A percentile compares a stretch with the other conserved stretches of the same genome.
These are phyloP conservation scores for Clonostachys rosea DNA, from an alignment of 2,329 filamentous ascomycete species.

Conservation along the genomic window DNA sequence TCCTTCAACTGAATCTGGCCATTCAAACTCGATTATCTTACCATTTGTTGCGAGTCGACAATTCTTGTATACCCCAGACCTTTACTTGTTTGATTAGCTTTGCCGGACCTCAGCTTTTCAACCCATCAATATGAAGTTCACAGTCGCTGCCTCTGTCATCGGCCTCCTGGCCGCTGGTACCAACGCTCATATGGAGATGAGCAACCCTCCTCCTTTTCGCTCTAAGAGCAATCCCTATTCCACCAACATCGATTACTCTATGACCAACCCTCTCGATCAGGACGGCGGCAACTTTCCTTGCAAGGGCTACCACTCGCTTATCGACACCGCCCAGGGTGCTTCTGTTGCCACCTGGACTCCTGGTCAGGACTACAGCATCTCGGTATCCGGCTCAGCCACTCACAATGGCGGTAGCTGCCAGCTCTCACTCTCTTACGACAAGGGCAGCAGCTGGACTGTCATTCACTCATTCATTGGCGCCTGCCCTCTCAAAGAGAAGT, in stretches of 20 bases:
- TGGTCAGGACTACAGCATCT: slow-evolving; percentile 55
- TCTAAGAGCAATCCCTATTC: slow-evolving; percentile 45
- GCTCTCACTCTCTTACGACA: slow-evolving; percentile 66
- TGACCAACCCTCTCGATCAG: slow-evolving; percentile 59
- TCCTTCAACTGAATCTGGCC: too few relatives aligned
- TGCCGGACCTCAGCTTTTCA: not conserved
- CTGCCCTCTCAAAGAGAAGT: slow-evolving; percentile 36
- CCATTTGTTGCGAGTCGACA: too few relatives aligned
- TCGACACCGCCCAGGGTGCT: slow-evolving; percentile 36
- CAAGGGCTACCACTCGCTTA: slow-evolving; percentile 52
- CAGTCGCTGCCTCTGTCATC: slow-evolving; percentile 21
- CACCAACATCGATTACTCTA: slow-evolving; percentile 59
- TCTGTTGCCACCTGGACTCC: slow-evolving; percentile 55
- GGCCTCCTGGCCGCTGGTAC: slow-evolving; percentile 26
- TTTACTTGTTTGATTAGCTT: too few relatives aligned
- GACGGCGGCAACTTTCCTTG: slow-evolving; percentile 67
- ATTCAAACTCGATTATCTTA: too few relatives aligned
- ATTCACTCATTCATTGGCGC: slow-evolving; percentile 43
- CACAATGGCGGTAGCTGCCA: slow-evolving; percentile 70
- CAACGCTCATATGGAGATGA: slow-evolving; percentile 48
- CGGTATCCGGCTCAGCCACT: slow-evolving; percentile 49
- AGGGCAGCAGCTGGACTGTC: slow-evolving; percentile 62
- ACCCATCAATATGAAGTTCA: slow-evolving; percentile 24
- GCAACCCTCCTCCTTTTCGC: slow-evolving; percentile 39
- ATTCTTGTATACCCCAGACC: too few relatives aligned